Evolutionary conservation across 2,329 filamentous ascomycete genomes (phyloP).

Genomic region (Sphaerulina populicola): DNA sequence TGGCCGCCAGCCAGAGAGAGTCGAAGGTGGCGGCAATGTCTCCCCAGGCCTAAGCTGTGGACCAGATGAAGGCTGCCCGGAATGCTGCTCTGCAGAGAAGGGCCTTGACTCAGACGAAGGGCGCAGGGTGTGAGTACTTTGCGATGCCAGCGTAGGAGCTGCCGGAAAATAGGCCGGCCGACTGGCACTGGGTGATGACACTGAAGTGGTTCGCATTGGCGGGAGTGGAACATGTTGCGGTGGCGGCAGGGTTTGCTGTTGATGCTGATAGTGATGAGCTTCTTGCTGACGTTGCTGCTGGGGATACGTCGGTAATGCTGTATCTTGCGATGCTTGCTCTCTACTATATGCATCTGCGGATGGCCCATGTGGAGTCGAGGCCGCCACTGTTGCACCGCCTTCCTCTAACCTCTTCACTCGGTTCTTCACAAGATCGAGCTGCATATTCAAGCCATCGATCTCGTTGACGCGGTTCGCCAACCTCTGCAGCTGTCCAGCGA

Average conservation of each 20-base stretch:
- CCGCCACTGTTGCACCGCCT: constrained; percentile 9
- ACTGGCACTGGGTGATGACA: constrained; percentile 17
- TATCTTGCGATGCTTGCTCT: constrained; percentile 2
- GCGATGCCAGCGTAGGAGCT: constrained; percentile 13
- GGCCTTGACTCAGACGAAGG: constrained; percentile 17
- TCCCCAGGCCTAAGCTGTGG: constrained; percentile 15
- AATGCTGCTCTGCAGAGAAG: constrained; percentile 8
- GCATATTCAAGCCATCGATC: constrained; percentile 41
- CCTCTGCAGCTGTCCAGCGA: constrained; percentile 35
- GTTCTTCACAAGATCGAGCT: constrained; percentile 43
- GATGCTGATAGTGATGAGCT: not conserved
- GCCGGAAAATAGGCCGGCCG: constrained; percentile 16
- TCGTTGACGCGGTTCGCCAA: constrained; percentile 40
- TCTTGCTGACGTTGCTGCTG: constrained; percentile 6
- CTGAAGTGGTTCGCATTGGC: constrained; percentile 23
- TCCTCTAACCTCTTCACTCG: constrained; percentile 35
- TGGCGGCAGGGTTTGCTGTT: constrained; percentile 1
- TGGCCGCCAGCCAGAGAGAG: constrained; percentile 27
- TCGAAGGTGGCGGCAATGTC: constrained; percentile 22
- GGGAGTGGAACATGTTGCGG: constrained; percentile 19
- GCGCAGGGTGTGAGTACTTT: constrained; percentile 12
- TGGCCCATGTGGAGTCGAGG: constrained; percentile 4
- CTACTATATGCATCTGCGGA: constrained; percentile 7
- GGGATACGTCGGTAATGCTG: not conserved
- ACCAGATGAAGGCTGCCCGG: not conserved